Conservation (phyloP, 495 filamentous ascomycete genomes). For the Lentithecium fluviatile region DNA sequence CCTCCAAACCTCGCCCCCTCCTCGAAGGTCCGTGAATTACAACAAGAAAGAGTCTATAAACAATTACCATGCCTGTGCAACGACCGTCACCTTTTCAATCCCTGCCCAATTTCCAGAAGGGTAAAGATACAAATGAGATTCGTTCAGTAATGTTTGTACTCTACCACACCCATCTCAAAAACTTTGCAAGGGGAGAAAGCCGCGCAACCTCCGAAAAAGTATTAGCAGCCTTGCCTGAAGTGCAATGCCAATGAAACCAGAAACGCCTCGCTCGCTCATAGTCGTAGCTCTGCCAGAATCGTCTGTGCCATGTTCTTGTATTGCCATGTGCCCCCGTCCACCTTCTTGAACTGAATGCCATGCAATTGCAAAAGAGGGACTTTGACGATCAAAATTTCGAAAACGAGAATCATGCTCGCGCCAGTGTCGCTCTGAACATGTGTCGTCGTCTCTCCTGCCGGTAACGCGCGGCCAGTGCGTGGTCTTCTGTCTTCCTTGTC, state of each 20-base stretch:
- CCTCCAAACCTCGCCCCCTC: too few species aligned
- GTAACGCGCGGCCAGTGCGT: slow-evolving; percentile 41
- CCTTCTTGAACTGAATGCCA: slow-evolving; percentile 97
- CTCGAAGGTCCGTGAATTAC: too few species aligned
- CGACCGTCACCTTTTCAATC: neutral
- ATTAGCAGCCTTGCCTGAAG: neutral
- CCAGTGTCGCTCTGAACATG: slow-evolving; percentile 85
- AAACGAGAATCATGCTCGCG: slow-evolving; percentile 74
- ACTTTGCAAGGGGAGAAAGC: neutral
- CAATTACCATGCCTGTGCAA: neutral
- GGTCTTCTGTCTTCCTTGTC: slow-evolving; percentile 39
- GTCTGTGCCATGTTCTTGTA: slow-evolving; percentile 97
- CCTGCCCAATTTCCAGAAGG: slow-evolving; percentile 7
- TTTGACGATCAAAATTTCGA: slow-evolving; percentile 98
- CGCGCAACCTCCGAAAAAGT: neutral
- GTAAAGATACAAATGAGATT: slow-evolving; percentile 36
- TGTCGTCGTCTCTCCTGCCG: slow-evolving; percentile 77
- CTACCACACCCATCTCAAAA: neutral
- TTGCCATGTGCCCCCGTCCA: slow-evolving; percentile 93
- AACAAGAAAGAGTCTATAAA: too few species aligned
- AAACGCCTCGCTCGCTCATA: slow-evolving; percentile 57
- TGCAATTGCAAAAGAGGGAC: slow-evolving; percentile 90
- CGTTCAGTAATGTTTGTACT: slow-evolving; percentile 14
- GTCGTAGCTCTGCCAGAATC: slow-evolving; percentile 82
- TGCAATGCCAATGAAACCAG: neutral